These are phyloP conservation scores for Mortierella sp. DNA, from an alignment of 371 early-diverging fungal genomes.

Conservation along the genomic window DNA sequence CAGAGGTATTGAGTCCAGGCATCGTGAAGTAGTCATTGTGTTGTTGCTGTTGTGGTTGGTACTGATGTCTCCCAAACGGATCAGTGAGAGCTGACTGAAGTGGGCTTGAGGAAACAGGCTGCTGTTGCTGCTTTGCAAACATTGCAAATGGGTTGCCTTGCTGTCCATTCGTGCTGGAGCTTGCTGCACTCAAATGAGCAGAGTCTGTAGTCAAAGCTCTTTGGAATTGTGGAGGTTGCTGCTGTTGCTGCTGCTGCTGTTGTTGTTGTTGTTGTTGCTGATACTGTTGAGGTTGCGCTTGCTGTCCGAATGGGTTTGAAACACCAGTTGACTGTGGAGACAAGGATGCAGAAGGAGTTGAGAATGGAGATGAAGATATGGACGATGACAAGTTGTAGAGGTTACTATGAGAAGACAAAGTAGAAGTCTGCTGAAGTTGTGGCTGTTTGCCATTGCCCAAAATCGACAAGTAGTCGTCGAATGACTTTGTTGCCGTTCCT, in stretches of 20 bases:
- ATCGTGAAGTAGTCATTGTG: slow-evolving; percentile 24
- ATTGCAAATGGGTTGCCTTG: slow-evolving; percentile 46
- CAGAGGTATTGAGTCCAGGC: slow-evolving; percentile 15
- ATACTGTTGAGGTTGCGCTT: slow-evolving; percentile 4
- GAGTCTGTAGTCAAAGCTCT: slow-evolving; percentile 28
- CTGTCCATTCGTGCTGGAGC: slow-evolving; percentile 5
- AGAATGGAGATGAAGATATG: not conserved
- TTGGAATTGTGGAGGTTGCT: slow-evolving; percentile 10
- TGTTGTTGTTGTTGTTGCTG: no score
- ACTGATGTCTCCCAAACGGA: slow-evolving; percentile 27
- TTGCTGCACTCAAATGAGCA: not conserved
- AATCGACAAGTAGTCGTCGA: slow-evolving; percentile 39
- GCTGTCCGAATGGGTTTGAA: slow-evolving; percentile 32
- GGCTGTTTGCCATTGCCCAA: slow-evolving; percentile 22
- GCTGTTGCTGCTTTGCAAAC: slow-evolving; percentile 44
- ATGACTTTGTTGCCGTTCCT: slow-evolving; percentile 35
- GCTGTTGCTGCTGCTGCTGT: not conserved
- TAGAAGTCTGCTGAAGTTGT: not conserved
- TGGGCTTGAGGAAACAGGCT: not conserved
- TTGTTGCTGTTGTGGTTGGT: slow-evolving; percentile 11
- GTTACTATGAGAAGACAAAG: not conserved
- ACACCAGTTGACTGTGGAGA: slow-evolving; percentile 34
- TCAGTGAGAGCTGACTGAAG: slow-evolving; percentile 14
- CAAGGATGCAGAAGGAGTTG: slow-evolving; percentile 11
- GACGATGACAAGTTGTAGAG: slow-evolving; percentile 17